These are phyloP conservation scores for Boechera stricta DNA, from an alignment of 345 rosid species.

Conservation along the genomic window DNA sequence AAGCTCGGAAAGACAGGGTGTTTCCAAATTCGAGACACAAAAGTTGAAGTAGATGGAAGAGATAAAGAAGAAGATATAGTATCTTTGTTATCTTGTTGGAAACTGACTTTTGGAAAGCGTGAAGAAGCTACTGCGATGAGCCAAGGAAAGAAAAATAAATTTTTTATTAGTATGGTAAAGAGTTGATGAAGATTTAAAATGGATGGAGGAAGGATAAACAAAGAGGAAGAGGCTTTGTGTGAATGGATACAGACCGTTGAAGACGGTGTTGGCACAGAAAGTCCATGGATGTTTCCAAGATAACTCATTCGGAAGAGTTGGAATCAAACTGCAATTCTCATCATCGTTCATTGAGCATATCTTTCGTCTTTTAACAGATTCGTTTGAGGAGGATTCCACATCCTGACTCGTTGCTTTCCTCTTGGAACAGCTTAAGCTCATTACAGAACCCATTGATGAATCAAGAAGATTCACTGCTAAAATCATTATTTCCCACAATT, in stretches of 20 bases:
- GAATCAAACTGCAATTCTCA: no score
- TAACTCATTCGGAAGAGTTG: background rate
- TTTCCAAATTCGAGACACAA: background rate
- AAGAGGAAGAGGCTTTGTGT: background rate
- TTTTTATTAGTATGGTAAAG: background rate
- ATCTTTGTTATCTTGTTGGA: background rate
- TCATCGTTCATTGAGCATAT: no score
- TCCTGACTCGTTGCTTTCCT: no score
- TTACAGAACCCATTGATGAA: no score
- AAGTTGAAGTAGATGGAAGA: background rate
- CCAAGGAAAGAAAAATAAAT: background rate
- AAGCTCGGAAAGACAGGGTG: slow-evolving; percentile 14
- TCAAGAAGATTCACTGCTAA: no score
- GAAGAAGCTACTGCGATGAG: background rate
- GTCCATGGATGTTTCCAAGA: background rate
- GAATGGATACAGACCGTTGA: background rate
- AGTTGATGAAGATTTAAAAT: background rate
- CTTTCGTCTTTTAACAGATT: no score
- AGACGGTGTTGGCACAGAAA: background rate
- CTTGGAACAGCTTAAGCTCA: no score
- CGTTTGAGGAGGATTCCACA: no score
- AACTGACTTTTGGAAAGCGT: background rate
- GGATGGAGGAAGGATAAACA: background rate
- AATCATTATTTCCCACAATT: no score
- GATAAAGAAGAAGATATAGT: background rate